Percentiles rank a stretch among this genome's conserved stretches.
phyloP scores from a whole-genome alignment of 495 filamentous ascomycete genomes.

The Annulohypoxylon bovei region DNA sequence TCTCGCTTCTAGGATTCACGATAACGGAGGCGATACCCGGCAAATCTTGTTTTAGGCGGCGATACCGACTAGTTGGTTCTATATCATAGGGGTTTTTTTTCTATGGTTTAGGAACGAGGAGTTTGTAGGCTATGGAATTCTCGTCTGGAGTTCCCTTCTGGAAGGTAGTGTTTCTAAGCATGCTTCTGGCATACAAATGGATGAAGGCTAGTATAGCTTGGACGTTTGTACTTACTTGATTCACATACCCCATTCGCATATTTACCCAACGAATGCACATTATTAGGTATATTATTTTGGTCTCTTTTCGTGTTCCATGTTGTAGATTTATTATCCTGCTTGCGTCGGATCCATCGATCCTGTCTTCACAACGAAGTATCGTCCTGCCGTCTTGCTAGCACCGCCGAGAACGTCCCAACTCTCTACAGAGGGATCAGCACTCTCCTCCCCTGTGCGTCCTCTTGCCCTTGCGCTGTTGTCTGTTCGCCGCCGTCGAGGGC shows the following conservation, averaged over 20 bases:
- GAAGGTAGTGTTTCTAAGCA: slow-evolving; percentile 21
- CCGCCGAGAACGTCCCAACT: slow-evolving; percentile 75
- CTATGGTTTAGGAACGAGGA: neutral
- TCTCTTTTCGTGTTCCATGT: slow-evolving; percentile 1
- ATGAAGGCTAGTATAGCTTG: neutral
- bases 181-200: slow-evolving; percentile 12
- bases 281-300: neutral
- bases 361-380: slow-evolving; percentile 84
- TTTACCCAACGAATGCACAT: slow-evolving; percentile 1
- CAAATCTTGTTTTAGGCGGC: neutral
- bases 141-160: neutral
- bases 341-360: slow-evolving; percentile 35
- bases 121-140: neutral
- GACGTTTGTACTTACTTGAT: slow-evolving; percentile 16
- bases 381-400: slow-evolving; percentile 72
- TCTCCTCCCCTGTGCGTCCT: slow-evolving; percentile 33
- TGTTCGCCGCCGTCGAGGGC: slow-evolving; percentile 54
- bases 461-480: neutral
- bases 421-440: slow-evolving; percentile 50
- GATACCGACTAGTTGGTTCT: neutral
- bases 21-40: neutral
- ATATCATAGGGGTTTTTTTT: neutral
- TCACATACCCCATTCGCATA: neutral
- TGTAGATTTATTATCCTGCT: neutral
- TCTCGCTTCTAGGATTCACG: neutral